These are phyloP conservation scores for Trichoderma sp. DNA, from an alignment of 2,329 filamentous ascomycete genomes.

Conservation along the genomic window DNA sequence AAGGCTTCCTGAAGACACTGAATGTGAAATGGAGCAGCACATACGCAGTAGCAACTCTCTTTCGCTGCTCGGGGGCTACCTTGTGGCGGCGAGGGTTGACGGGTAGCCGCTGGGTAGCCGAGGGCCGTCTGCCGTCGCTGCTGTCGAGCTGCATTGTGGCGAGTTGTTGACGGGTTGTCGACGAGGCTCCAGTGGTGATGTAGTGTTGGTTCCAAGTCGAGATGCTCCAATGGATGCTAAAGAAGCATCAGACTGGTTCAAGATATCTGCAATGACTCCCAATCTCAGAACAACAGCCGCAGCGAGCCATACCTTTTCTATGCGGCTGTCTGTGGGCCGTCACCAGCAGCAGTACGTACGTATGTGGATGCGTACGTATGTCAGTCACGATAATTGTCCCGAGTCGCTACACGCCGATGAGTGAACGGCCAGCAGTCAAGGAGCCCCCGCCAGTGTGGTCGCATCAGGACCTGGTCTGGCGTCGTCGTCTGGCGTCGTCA, in stretches of 20 bases:
- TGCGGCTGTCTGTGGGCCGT: background rate
- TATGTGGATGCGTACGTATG: background rate
- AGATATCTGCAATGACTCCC: background rate
- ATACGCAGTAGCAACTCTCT: conserved; percentile 53
- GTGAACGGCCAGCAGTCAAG: background rate
- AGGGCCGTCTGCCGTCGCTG: conserved; percentile 30
- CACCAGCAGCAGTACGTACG: background rate
- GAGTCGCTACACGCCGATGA: background rate
- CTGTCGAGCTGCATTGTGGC: conserved; percentile 33
- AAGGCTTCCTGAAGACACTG: background rate
- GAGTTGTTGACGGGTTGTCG: conserved; percentile 1
- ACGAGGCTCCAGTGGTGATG: background rate
- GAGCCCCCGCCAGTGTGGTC: background rate
- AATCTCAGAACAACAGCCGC: background rate
- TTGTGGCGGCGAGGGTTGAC: conserved; percentile 54
- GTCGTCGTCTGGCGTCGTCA: background rate
- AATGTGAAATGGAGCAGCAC: background rate
- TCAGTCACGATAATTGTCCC: background rate
- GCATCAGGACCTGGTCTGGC: conserved; percentile 1
- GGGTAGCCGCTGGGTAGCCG: conserved; percentile 44
- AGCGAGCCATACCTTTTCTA: background rate
- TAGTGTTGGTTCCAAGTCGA: background rate
- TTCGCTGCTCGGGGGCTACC: conserved; percentile 49
- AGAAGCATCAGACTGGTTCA: background rate
- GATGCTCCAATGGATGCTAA: background rate